phyloP scores from a whole-genome alignment of 2,329 filamentous ascomycete genomes.

The Myriosclerotinia duriaeana region DNA sequence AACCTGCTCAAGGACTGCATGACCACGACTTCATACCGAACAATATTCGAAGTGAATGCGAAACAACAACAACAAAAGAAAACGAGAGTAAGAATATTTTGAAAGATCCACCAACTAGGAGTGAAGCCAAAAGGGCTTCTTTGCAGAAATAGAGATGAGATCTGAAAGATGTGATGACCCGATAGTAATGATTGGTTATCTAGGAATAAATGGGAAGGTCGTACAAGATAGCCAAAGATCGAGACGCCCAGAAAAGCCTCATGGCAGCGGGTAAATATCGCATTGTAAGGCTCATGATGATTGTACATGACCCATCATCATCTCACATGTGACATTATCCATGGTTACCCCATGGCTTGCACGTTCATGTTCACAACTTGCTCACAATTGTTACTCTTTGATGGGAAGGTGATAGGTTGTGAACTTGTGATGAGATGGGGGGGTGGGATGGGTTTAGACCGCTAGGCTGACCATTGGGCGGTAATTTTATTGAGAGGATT shows the following conservation, averaged over 20 bases:
- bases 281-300: constrained; percentile 15
- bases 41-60: constrained; percentile 23
- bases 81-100: constrained; percentile 10
- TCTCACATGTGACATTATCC: not conserved
- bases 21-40: constrained; percentile 36
- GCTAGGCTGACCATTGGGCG: constrained; percentile 18
- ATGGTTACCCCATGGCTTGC: constrained; percentile 1
- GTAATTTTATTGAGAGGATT: constrained; percentile 21
- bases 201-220: constrained; percentile 12
- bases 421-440: constrained; percentile 13
- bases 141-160: constrained; percentile 5
- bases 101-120: not conserved
- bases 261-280: constrained; percentile 22
- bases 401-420: constrained; percentile 24
- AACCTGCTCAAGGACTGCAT: constrained; percentile 40
- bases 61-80: constrained; percentile 6
- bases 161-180: constrained; percentile 15
- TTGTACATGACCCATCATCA: constrained; percentile 16
- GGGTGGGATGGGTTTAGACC: constrained; percentile 7
- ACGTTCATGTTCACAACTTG: constrained; percentile 2
- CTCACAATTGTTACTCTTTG: constrained; percentile 7
- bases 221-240: constrained; percentile 14
- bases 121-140: constrained; percentile 12
- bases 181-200: constrained; percentile 17
- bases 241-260: constrained; percentile 20